Evolutionary conservation across 148 eudicot genomes (phyloP).

Genomic region (Chenopodium album): DNA sequence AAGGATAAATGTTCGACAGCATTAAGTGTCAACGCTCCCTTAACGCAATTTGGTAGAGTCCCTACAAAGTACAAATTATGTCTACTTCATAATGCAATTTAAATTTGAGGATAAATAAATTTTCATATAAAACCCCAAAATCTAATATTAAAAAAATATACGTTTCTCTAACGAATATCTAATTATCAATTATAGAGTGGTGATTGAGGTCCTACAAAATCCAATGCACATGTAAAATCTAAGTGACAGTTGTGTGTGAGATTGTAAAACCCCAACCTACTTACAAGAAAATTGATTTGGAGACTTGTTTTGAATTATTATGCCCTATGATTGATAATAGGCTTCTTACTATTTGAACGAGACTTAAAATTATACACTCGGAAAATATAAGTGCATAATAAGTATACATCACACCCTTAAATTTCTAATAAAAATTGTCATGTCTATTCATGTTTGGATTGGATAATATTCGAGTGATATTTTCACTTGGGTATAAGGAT

Average conservation of each 20-base stretch:
- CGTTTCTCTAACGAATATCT: background rate
- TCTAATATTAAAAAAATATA: background rate
- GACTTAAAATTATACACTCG: background rate
- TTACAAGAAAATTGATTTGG: background rate
- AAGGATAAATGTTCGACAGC: background rate
- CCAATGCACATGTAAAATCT: conserved; percentile 14
- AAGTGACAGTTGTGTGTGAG: conserved; percentile 8
- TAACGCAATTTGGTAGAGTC: background rate
- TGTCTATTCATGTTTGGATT: no score
- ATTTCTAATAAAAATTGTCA: no score
- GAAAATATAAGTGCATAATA: no score
- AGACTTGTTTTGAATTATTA: background rate
- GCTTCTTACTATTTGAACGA: background rate
- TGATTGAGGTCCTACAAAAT: conserved; percentile 11
- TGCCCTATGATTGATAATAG: background rate
- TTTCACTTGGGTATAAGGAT: no score
- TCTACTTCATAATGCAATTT: background rate
- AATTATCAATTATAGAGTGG: background rate
- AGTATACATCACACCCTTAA: no score
- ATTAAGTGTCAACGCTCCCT: background rate
- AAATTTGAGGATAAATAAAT: no score
- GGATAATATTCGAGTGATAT: no score
- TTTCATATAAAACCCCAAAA: no score
- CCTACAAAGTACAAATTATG: background rate
- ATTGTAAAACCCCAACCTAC: background rate